phyloP scores from a whole-genome alignment of 73 alveolate species.

The Breviolum minutum region DNA sequence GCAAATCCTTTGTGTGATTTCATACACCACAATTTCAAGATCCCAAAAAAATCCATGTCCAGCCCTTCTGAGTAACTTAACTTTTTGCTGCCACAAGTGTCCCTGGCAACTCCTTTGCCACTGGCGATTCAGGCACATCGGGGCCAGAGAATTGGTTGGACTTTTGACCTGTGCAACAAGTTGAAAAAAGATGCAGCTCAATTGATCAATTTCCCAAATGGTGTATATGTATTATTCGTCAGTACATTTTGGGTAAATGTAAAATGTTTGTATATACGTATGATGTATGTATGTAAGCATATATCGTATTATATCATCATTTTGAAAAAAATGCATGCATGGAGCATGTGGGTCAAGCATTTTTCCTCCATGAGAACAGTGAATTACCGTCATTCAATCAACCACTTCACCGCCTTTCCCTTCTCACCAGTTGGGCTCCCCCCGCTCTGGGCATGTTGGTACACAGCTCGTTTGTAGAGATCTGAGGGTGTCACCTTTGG shows the following conservation, averaged over 20 bases:
- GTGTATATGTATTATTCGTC: neutral
- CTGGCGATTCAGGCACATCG: conserved; percentile 62
- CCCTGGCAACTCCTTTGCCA: conserved; percentile 57
- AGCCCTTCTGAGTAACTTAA: too few relatives aligned
- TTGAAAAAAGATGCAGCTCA: too few relatives aligned
- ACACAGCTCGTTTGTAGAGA: conserved; percentile 45
- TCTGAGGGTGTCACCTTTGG: conserved; percentile 60
- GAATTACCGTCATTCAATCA: too few relatives aligned
- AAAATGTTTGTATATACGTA: too few relatives aligned
- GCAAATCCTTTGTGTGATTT: too few relatives aligned
- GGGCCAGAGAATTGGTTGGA: conserved; percentile 2
- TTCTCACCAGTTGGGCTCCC: neutral
- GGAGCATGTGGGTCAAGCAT: too few relatives aligned
- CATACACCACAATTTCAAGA: too few relatives aligned
- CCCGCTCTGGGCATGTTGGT: conserved; percentile 30
- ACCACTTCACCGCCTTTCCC: neutral
- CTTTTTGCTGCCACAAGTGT: neutral
- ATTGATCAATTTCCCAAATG: too few relatives aligned
- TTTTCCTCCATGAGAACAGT: neutral
- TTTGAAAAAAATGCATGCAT: too few relatives aligned
- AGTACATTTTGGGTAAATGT: neutral
- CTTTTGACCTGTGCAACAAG: neutral
- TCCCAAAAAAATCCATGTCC: too few relatives aligned
- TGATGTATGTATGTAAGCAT: too few relatives aligned
- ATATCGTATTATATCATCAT: too few relatives aligned